Conservation (phyloP, 2,329 filamentous ascomycete genomes). For the Coniochaeta sp. region DNA sequence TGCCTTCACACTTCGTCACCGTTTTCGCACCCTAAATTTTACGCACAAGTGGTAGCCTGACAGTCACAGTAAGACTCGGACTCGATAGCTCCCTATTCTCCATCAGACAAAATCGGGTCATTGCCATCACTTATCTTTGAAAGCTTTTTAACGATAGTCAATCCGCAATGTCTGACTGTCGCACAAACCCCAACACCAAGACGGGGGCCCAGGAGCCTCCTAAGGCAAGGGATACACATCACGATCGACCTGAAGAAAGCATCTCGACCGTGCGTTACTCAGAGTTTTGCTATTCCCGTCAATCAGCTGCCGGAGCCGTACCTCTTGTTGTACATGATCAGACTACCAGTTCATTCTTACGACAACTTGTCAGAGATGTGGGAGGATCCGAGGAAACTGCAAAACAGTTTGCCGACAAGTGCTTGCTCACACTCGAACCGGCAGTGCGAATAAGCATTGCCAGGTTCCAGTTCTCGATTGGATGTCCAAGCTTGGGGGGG, state of each 20-base stretch:
- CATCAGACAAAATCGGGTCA: neutral
- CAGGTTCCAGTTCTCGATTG: neutral
- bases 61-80: too few species aligned
- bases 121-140: neutral
- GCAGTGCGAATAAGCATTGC: neutral
- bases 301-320: neutral
- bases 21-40: neutral
- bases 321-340: neutral
- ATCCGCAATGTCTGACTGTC: neutral
- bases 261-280: neutral
- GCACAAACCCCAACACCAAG: neutral
- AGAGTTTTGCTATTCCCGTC: neutral
- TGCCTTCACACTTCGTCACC: neutral
- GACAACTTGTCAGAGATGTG: neutral
- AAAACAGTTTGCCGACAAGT: neutral
- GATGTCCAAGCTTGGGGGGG: neutral
- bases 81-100: neutral
- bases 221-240: neutral
- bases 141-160: neutral
- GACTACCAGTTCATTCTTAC: neutral
- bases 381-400: neutral
- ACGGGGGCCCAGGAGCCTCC: neutral
- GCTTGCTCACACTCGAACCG: neutral
- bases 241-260: neutral
- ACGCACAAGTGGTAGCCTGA: neutral